phyloP scores from a whole-genome alignment of 2,329 filamentous ascomycete genomes.

The Ophiostoma sp. region DNA sequence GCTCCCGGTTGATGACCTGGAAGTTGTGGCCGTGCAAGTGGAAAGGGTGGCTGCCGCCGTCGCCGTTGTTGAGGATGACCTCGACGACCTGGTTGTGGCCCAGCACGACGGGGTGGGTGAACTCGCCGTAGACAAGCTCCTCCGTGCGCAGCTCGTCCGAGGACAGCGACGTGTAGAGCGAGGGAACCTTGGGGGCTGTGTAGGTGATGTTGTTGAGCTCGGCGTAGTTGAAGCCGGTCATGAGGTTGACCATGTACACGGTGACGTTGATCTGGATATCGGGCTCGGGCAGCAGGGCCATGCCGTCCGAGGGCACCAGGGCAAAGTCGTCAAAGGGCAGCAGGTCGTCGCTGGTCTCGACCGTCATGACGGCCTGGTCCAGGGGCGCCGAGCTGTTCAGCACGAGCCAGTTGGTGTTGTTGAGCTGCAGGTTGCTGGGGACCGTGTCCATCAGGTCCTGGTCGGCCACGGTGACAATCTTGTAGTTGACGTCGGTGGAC shows the following conservation, averaged over 20 bases:
- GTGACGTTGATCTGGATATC: slow-evolving; percentile 59
- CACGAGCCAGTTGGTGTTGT: slow-evolving; percentile 59
- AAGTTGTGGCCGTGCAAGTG: slow-evolving; percentile 74
- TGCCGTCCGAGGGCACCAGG: slow-evolving; percentile 63
- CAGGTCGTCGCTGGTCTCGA: slow-evolving; percentile 44
- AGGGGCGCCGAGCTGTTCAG: slow-evolving; percentile 49
- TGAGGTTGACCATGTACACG: slow-evolving; percentile 61
- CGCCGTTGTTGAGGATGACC: slow-evolving; percentile 70
- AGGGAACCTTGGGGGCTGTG: slow-evolving; percentile 66
- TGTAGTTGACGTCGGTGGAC: slow-evolving; percentile 56
- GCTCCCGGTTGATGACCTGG: slow-evolving; percentile 53
- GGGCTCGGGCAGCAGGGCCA: slow-evolving; percentile 54
- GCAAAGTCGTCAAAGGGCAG: slow-evolving; percentile 67
- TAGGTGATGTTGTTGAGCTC: slow-evolving; percentile 78
- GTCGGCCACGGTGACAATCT: slow-evolving; percentile 45
- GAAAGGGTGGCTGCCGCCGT: slow-evolving; percentile 67
- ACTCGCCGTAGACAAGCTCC: slow-evolving; percentile 58
- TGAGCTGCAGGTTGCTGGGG: slow-evolving; percentile 62
- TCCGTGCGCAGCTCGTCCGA: slow-evolving; percentile 51
- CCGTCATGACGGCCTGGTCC: slow-evolving; percentile 33
- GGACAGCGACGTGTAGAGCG: slow-evolving; percentile 69
- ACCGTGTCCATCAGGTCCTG: slow-evolving; percentile 62
- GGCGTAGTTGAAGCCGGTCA: slow-evolving; percentile 43
- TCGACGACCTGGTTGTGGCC: slow-evolving; percentile 63
- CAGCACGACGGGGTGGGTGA: slow-evolving; percentile 63